phyloP scores from a whole-genome alignment of 805 yeast species.

The Yamadazyma scolyti region DNA sequence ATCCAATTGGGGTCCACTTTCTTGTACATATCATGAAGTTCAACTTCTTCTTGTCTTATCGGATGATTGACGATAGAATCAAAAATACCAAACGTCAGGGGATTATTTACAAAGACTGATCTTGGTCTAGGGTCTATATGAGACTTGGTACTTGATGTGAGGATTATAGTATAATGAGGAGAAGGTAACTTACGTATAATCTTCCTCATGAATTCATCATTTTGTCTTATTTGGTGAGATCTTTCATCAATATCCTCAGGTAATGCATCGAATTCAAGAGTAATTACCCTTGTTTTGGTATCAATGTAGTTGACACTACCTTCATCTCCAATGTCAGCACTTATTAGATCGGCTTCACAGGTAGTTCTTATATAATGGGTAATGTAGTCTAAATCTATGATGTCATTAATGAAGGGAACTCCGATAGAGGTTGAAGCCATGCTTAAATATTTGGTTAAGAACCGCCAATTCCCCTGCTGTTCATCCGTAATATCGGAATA shows the following conservation, averaged over 20 bases:
- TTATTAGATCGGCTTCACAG: conserved; percentile 50
- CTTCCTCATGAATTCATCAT: conserved; percentile 48
- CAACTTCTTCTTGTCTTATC: conserved; percentile 48
- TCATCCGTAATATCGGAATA: conserved; percentile 22
- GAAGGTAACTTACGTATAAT: conserved; percentile 70
- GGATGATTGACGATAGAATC: conserved; percentile 54
- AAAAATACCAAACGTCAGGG: conserved; percentile 43
- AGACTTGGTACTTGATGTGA: conserved; percentile 36
- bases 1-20: conserved; percentile 25
- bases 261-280: conserved; percentile 53
- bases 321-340: conserved; percentile 34
- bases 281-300: conserved; percentile 56
- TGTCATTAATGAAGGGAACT: conserved; percentile 47
- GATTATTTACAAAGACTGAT: conserved; percentile 25
- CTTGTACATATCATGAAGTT: conserved; percentile 46
- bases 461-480: conserved; percentile 40
- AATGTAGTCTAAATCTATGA: conserved; percentile 41
- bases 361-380: conserved; percentile 39
- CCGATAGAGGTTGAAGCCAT: conserved; percentile 60
- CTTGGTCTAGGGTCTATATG: conserved; percentile 29
- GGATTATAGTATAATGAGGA: conserved; percentile 61
- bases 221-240: conserved; percentile 23
- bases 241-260: conserved; percentile 16
- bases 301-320: conserved; percentile 54
- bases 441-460: conserved; percentile 47